A percentile compares a stretch with the other conserved stretches of the same genome.
Evolutionary conservation across 768 basidiomycete species (phyloP).

Genomic region (Termitomyces sp.): DNA sequence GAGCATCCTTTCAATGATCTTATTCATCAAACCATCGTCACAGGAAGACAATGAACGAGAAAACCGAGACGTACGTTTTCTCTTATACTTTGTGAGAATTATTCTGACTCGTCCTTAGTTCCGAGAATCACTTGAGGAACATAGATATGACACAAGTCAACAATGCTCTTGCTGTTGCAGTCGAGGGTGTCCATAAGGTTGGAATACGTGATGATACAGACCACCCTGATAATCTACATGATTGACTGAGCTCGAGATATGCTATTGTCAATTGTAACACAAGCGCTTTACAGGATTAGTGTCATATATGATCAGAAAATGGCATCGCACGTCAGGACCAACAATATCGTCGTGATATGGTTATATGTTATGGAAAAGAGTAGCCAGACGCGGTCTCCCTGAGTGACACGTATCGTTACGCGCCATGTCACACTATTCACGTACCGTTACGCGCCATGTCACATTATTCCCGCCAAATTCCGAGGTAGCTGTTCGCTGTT

Average conservation of each 20-base stretch:
- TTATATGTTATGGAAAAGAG: not conserved
- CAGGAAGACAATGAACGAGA: conserved; percentile 76
- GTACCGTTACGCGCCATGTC: conserved; percentile 12
- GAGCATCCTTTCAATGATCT: conserved; percentile 63
- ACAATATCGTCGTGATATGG: too few species aligned
- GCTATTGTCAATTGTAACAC: too few species aligned
- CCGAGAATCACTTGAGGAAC: conserved; percentile 68
- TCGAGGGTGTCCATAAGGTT: not conserved
- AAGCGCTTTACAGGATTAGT: too few species aligned
- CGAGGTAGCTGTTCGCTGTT: conserved; percentile 22
- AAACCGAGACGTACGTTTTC: not conserved
- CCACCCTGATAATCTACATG: too few species aligned
- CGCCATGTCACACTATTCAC: conserved; percentile 18
- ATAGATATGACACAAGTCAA: conserved; percentile 64
- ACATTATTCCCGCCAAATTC: conserved; percentile 30
- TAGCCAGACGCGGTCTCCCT: too few species aligned
- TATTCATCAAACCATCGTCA: conserved; percentile 68
- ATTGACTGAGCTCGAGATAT: too few species aligned
- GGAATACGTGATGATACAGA: too few species aligned
- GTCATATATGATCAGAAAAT: too few species aligned
- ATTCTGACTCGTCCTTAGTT: conserved; percentile 37
- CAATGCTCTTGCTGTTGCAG: not conserved
- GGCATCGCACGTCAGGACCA: too few species aligned
- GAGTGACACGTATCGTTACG: not conserved
- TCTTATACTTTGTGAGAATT: not conserved